Percentiles rank a stretch among this genome's conserved stretches.
These are phyloP conservation scores for Lactarius trivialis DNA, from an alignment of 768 basidiomycete genomes.

Conservation along the genomic window DNA sequence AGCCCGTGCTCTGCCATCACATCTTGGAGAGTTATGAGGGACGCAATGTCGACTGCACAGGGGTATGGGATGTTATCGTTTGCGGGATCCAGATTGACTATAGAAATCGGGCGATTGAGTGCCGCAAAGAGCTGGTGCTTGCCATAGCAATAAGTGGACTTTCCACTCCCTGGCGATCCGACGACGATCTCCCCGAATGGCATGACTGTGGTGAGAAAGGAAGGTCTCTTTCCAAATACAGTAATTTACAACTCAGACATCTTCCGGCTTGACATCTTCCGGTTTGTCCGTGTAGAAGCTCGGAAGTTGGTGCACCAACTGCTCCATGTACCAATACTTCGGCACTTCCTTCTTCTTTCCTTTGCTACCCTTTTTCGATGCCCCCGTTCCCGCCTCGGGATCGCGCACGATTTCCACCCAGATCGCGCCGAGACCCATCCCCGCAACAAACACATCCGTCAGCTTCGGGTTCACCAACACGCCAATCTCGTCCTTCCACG, in stretches of 20 bases:
- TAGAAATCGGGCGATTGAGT: slow-evolving; percentile 74
- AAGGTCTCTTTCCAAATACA: slow-evolving; percentile 15
- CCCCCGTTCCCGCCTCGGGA: slow-evolving; percentile 12
- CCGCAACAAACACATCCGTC: slow-evolving; percentile 36
- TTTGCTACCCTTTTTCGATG: slow-evolving; percentile 8
- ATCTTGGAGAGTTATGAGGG: slow-evolving; percentile 79
- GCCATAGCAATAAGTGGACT: slow-evolving; percentile 84
- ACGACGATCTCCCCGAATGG: slow-evolving; percentile 86
- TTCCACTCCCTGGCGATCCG: slow-evolving; percentile 80
- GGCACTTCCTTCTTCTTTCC: slow-evolving; percentile 28
- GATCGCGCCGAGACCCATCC: slow-evolving; percentile 57
- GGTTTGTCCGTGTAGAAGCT: slow-evolving; percentile 41
- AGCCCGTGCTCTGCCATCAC: slow-evolving; percentile 80
- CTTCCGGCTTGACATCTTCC: not conserved
- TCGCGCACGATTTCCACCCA: slow-evolving; percentile 60
- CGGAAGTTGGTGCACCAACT: slow-evolving; percentile 45
- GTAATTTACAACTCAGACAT: too few relatives aligned
- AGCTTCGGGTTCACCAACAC: slow-evolving; percentile 44
- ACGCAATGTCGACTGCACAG: slow-evolving; percentile 78
- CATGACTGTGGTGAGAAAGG: slow-evolving; percentile 38
- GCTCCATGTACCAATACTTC: slow-evolving; percentile 56
- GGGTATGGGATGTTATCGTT: slow-evolving; percentile 81
- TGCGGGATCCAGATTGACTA: slow-evolving; percentile 96
- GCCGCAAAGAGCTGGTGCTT: slow-evolving; percentile 88
- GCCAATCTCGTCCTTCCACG: slow-evolving; percentile 50